These are phyloP conservation scores for Penicillium diatomitis DNA, from an alignment of 495 filamentous ascomycete species.

Conservation along the genomic window DNA sequence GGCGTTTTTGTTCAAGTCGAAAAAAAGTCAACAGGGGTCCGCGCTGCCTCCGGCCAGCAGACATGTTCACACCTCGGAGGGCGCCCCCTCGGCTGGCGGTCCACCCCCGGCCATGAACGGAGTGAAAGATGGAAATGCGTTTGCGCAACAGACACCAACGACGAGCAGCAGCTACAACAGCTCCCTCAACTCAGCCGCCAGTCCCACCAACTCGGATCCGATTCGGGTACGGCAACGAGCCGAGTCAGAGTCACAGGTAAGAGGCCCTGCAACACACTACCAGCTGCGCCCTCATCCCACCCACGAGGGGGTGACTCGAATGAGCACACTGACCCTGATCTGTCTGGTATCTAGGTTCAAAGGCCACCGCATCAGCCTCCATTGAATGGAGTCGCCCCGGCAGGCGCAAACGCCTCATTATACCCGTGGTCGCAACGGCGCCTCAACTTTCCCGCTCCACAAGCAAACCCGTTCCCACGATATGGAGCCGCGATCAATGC, in stretches of 20 bases:
- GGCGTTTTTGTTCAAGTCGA: conserved; percentile 57
- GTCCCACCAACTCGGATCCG: conserved; percentile 42
- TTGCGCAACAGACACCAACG: conserved; percentile 44
- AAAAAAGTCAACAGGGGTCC: conserved; percentile 41
- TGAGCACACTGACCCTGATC: neutral
- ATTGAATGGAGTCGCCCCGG: conserved; percentile 26
- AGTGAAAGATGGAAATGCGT: conserved; percentile 29
- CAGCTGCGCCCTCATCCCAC: too few relatives aligned
- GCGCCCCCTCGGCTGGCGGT: conserved; percentile 21
- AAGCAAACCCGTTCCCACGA: conserved; percentile 85
- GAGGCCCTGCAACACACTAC: conserved; percentile 5
- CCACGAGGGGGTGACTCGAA: too few relatives aligned
- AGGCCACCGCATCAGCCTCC: conserved; percentile 21
- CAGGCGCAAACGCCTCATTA: conserved; percentile 49
- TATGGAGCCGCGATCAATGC: conserved; percentile 97
- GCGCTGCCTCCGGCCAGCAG: conserved; percentile 45
- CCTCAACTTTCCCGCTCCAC: conserved; percentile 72
- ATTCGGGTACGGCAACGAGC: conserved; percentile 40
- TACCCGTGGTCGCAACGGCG: conserved; percentile 95
- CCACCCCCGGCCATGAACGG: conserved; percentile 26
- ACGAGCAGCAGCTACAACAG: conserved; percentile 58
- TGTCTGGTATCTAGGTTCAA: conserved; percentile 15
- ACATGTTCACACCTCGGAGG: conserved; percentile 44
- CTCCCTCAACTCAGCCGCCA: conserved; percentile 48
- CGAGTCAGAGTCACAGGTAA: conserved; percentile 44